Evolutionary conservation across 2,329 filamentous ascomycete species (phyloP).

Genomic region (Beauveria australis): DNA sequence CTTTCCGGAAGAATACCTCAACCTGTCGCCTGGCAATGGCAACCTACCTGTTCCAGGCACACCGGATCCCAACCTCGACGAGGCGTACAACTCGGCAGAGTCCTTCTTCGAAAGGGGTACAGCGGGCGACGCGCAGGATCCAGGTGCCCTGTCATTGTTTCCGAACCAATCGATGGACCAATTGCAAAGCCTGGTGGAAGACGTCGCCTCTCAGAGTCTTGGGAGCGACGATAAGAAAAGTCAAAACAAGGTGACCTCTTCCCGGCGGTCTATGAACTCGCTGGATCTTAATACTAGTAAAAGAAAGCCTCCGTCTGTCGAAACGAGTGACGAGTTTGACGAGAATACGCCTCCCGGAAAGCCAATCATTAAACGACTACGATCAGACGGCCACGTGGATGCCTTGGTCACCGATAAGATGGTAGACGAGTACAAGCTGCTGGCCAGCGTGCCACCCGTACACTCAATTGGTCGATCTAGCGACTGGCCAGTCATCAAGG

Average conservation of each 20-base stretch:
- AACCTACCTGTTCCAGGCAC: slow-evolving; percentile 33
- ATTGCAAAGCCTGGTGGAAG: slow-evolving; percentile 42
- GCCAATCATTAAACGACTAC: slow-evolving; percentile 47
- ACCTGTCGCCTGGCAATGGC: slow-evolving; percentile 36
- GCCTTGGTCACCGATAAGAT: slow-evolving; percentile 23
- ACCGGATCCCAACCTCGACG: slow-evolving; percentile 34
- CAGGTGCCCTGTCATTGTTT: slow-evolving; percentile 26
- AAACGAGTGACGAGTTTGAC: slow-evolving; percentile 46
- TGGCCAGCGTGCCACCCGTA: slow-evolving; percentile 42
- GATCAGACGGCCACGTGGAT: slow-evolving; percentile 38
- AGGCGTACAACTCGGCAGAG: slow-evolving; percentile 37
- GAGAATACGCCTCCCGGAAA: slow-evolving; percentile 28
- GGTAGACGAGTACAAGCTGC: slow-evolving; percentile 36
- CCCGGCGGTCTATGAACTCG: slow-evolving; percentile 20
- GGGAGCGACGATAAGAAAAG: slow-evolving; percentile 34
- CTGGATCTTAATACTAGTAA: slow-evolving; percentile 44
- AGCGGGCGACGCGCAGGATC: slow-evolving; percentile 17
- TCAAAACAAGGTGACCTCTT: slow-evolving; percentile 12
- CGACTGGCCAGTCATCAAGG: slow-evolving; percentile 47
- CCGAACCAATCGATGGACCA: slow-evolving; percentile 39
- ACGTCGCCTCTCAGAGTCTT: slow-evolving; percentile 48
- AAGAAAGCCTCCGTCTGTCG: slow-evolving; percentile 40
- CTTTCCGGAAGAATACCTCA: slow-evolving; percentile 39
- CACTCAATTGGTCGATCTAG: slow-evolving; percentile 47
- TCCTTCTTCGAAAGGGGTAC: slow-evolving; percentile 22